Evolutionary conservation across 768 basidiomycete species (phyloP).

Genomic region (Termitomyces sp.): DNA sequence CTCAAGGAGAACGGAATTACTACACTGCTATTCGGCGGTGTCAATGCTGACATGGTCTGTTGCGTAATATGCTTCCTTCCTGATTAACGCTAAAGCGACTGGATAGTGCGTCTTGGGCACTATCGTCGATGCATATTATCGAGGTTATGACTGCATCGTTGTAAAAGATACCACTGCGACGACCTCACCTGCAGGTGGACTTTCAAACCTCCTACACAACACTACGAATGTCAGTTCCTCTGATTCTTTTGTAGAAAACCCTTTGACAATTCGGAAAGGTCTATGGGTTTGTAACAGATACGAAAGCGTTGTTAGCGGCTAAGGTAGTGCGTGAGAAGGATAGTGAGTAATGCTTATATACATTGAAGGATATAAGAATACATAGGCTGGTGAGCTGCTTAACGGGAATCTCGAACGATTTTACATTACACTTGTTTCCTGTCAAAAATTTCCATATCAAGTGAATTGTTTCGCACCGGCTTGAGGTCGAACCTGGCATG

Average conservation of each 20-base stretch:
- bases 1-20: slow-evolving; percentile 58
- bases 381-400: background rate
- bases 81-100: background rate
- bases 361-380: background rate
- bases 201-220: slow-evolving; percentile 56
- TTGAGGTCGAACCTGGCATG: slow-evolving; percentile 22
- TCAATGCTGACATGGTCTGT: slow-evolving; percentile 60
- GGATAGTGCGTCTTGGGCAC: slow-evolving; percentile 60
- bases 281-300: slow-evolving; percentile 48
- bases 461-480: background rate
- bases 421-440: background rate
- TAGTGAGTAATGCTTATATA: background rate
- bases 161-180: slow-evolving; percentile 58
- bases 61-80: background rate
- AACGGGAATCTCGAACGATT: background rate
- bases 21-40: slow-evolving; percentile 57
- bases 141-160: slow-evolving; percentile 58
- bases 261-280: slow-evolving; percentile 21
- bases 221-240: slow-evolving; percentile 38
- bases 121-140: slow-evolving; percentile 55
- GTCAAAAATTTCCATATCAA: background rate
- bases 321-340: background rate
- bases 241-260: background rate
- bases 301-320: slow-evolving; percentile 21
- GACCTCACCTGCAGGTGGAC: slow-evolving; percentile 49